Evolutionary conservation across 306 rosid genomes (phyloP).

Genomic region (Cajanus cajan): DNA sequence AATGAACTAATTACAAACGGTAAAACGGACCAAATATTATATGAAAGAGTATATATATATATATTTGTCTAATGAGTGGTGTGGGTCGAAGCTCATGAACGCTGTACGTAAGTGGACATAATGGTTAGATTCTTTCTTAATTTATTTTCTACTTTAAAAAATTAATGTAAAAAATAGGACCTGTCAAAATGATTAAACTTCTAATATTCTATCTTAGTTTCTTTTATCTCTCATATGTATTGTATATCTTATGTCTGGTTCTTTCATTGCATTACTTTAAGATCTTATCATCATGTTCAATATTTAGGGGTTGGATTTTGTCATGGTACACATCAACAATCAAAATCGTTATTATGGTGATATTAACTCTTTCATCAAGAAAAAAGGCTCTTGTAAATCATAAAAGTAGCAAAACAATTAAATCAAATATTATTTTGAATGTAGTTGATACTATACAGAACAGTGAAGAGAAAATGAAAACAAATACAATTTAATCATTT

Average conservation of each 20-base stretch:
- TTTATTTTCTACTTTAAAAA: constrained; percentile 1
- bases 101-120: not conserved
- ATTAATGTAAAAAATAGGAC: not conserved
- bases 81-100: constrained; percentile 13
- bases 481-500: not conserved
- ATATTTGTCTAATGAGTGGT: constrained; percentile 15
- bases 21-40: not conserved
- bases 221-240: not conserved
- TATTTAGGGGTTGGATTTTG: constrained; percentile 4
- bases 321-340: not conserved
- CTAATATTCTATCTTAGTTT: not conserved
- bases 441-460: not conserved
- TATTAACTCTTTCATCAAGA: not conserved
- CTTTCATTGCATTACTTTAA: constrained; percentile 18
- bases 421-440: not conserved
- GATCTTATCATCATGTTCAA: constrained; percentile 19
- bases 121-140: constrained; percentile 2
- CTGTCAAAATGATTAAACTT: not conserved
- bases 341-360: constrained; percentile 1
- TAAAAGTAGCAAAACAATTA: not conserved
- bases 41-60: not conserved
- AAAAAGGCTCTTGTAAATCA: not conserved
- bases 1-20: not conserved
- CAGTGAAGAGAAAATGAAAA: not conserved
- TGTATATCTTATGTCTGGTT: not conserved